These are phyloP conservation scores for Primulina huaijiensis DNA, from an alignment of 257 asterid genomes.

Conservation along the genomic window DNA sequence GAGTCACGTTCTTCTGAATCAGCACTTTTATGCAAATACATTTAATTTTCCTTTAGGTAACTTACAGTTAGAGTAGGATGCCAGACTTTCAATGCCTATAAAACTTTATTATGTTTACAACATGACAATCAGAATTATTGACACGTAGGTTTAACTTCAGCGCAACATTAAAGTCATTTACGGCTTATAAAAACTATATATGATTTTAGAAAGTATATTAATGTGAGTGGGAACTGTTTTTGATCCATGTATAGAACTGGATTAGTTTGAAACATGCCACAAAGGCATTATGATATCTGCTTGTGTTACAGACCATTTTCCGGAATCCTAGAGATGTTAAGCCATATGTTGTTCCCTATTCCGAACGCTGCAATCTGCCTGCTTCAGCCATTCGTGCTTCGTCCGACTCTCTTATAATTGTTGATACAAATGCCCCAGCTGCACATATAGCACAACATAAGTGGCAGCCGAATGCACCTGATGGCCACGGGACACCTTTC, in stretches of 20 bases:
- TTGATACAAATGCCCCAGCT: conserved; percentile 77
- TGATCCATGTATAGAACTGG: conserved; percentile 2
- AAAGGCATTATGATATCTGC: conserved; percentile 21
- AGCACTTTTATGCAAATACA: too few relatives aligned
- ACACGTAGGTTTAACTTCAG: conserved; percentile 8
- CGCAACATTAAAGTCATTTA: conserved; percentile 1
- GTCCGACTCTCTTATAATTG: conserved; percentile 79
- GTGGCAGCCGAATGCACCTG: conserved; percentile 99
- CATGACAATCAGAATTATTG: too few relatives aligned
- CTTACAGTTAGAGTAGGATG: not conserved
- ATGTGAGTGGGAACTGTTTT: conserved; percentile 19
- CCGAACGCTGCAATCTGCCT: conserved; percentile 98
- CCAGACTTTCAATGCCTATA: not conserved
- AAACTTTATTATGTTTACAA: not conserved
- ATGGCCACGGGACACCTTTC: conserved; percentile 97
- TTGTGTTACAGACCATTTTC: conserved; percentile 76
- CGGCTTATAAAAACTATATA: not conserved
- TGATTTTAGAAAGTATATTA: conserved; percentile 10
- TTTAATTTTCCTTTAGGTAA: not conserved
- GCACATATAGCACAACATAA: conserved; percentile 92
- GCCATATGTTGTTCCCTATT: conserved; percentile 71
- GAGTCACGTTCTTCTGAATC: too few relatives aligned
- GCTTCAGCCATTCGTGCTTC: conserved; percentile 93
- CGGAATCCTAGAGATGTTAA: conserved; percentile 83
- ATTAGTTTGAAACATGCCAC: conserved; percentile 21